Percentiles rank a stretch among this genome's conserved stretches.
Conservation (phyloP, 2,329 filamentous ascomycete genomes). For the Teratosphaeria zuluensis region DNA sequence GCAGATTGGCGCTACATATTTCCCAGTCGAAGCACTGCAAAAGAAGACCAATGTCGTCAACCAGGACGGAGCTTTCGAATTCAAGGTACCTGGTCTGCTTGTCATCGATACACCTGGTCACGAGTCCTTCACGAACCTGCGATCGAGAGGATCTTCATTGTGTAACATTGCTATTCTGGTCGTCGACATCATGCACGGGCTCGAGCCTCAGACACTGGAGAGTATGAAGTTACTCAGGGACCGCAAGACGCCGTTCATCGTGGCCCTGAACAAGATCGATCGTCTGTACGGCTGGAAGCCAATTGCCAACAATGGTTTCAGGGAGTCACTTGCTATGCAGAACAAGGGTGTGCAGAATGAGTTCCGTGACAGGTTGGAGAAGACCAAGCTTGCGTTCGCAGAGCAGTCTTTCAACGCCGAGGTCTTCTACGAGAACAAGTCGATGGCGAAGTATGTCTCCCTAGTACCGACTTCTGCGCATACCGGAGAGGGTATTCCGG, state of each 20-base stretch:
- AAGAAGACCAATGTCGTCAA: conserved; percentile 94
- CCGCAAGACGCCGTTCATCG: conserved; percentile 93
- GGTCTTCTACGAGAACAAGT: conserved; percentile 96
- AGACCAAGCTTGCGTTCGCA: conserved; percentile 86
- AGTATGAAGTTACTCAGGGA: conserved; percentile 92
- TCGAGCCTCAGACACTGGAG: conserved; percentile 93
- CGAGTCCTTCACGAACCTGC: conserved; percentile 98
- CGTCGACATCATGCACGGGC: conserved; percentile 98
- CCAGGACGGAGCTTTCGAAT: conserved; percentile 78
- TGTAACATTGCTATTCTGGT: conserved; percentile 99
- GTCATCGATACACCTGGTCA: conserved; percentile 98
- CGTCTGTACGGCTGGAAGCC: conserved; percentile 98
- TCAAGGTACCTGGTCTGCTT: conserved; percentile 93
- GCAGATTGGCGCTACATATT: conserved; percentile 98
- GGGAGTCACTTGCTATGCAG: conserved; percentile 80
- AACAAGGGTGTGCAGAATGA: conserved; percentile 90
- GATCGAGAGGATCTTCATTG: conserved; percentile 91
- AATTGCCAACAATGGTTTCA: conserved; percentile 97
- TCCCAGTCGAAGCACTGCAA: conserved; percentile 84
- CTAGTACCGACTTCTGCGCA: conserved; percentile 93
- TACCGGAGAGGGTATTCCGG: conserved; percentile 97
- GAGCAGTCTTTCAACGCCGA: conserved; percentile 98
- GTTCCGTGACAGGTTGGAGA: conserved; percentile 79
- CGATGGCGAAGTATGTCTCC: conserved; percentile 89
- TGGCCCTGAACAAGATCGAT: conserved; percentile 99